Evolutionary conservation across 345 rosid genomes (phyloP).

Genomic region (Microthlaspi erraticum): DNA sequence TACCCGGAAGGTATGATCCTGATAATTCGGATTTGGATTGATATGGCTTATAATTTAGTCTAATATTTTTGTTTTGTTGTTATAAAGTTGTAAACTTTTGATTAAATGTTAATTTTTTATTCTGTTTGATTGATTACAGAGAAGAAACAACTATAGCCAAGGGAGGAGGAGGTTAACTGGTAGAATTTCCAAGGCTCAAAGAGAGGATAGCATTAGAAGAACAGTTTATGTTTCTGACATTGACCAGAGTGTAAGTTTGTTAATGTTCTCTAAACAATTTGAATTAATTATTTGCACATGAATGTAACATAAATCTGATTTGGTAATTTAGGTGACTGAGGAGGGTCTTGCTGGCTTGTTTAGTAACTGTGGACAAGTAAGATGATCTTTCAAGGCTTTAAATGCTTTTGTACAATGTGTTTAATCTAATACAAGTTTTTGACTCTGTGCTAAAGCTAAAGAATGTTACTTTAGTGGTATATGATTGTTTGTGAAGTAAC

Average conservation of each 20-base stretch:
- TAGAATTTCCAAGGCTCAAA: slow-evolving; percentile 52
- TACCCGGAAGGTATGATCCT: slow-evolving; percentile 32
- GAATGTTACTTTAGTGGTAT: slow-evolving; percentile 8
- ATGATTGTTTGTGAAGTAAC: slow-evolving; percentile 15
- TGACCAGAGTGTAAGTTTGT: slow-evolving; percentile 49
- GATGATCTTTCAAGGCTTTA: slow-evolving; percentile 30
- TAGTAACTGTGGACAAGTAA: slow-evolving; percentile 80
- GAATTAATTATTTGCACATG: not conserved
- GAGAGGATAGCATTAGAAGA: slow-evolving; percentile 64
- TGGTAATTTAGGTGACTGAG: slow-evolving; percentile 71
- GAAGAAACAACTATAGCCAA: slow-evolving; percentile 63
- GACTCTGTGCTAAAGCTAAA: not conserved
- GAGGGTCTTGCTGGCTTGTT: slow-evolving; percentile 86
- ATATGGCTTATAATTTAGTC: not conserved
- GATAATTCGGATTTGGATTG: not conserved
- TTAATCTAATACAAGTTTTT: not conserved
- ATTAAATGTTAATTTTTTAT: not conserved
- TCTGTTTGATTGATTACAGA: slow-evolving; percentile 49
- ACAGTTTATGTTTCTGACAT: slow-evolving; percentile 51
- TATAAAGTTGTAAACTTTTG: slow-evolving; percentile 19
- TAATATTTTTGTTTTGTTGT: slow-evolving; percentile 14
- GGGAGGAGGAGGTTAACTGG: slow-evolving; percentile 68
- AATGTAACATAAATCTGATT: slow-evolving; percentile 13
- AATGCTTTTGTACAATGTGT: slow-evolving; percentile 10
- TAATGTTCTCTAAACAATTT: not conserved